Evolutionary conservation across 805 yeast species (phyloP).

Genomic region (Zygotorulaspora chibaensis): DNA sequence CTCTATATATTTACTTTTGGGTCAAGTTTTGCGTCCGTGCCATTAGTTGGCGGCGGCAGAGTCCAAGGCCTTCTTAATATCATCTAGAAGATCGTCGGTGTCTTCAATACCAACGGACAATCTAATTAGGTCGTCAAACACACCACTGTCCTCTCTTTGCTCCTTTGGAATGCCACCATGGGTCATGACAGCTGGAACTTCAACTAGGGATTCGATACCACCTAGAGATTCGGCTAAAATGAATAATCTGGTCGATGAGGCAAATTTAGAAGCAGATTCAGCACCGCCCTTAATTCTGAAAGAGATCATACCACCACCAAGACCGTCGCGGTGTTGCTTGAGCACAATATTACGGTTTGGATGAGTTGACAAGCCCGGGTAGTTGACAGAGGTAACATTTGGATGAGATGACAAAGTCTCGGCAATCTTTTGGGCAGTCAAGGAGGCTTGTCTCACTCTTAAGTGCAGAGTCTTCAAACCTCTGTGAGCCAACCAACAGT

Average conservation of each 20-base stretch:
- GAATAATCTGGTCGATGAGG: conserved; percentile 69
- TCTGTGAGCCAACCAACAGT: conserved; percentile 89
- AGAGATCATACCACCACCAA: conserved; percentile 91
- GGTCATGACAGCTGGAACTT: conserved; percentile 89
- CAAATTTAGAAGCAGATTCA: conserved; percentile 66
- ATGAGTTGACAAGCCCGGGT: conserved; percentile 75
- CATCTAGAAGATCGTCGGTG: conserved; percentile 66
- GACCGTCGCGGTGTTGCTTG: conserved; percentile 74
- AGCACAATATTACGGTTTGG: conserved; percentile 57
- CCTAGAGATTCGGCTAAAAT: conserved; percentile 88
- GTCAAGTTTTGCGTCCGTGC: background rate
- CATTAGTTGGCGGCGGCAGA: conserved; percentile 24
- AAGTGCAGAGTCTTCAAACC: conserved; percentile 84
- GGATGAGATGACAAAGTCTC: conserved; percentile 50
- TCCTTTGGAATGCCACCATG: conserved; percentile 84
- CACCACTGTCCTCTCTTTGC: conserved; percentile 75
- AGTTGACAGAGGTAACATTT: conserved; percentile 63
- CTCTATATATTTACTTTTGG: background rate
- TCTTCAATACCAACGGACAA: conserved; percentile 87
- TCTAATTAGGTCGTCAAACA: conserved; percentile 76
- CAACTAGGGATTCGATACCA: conserved; percentile 80
- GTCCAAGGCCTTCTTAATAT: conserved; percentile 64
- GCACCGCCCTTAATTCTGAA: conserved; percentile 84
- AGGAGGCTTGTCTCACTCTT: conserved; percentile 67
- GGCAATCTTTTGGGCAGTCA: conserved; percentile 65